Conservation (phyloP, 495 filamentous ascomycete genomes). For the Tuber umbilicatum region DNA sequence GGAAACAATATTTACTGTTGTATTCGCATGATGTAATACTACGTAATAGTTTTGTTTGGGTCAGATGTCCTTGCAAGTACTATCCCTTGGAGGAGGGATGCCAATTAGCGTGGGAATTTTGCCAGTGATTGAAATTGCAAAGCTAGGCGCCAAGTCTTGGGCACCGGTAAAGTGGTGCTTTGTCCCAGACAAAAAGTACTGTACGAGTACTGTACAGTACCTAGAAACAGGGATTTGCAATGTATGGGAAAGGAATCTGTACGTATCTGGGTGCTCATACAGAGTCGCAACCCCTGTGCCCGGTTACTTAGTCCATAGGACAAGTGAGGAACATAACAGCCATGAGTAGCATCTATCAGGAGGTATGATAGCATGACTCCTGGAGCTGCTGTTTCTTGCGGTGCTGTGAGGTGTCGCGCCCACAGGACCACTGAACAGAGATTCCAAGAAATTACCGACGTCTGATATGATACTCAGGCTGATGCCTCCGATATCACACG, state of each 20-base stretch:
- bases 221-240: no score
- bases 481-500: not conserved
- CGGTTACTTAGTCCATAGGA: no score
- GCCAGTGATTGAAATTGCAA: not conserved
- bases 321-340: not conserved
- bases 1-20: not conserved
- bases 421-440: not conserved
- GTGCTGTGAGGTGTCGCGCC: not conserved
- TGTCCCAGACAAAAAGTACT: no score
- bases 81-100: not conserved
- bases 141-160: not conserved
- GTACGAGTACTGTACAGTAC: no score
- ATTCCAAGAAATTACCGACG: not conserved
- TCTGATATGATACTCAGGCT: not conserved
- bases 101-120: not conserved
- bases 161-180: no score
- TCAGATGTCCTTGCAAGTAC: not conserved
- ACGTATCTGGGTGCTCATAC: no score
- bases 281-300: no score
- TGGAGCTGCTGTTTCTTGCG: not conserved
- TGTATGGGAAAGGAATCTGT: no score
- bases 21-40: not conserved
- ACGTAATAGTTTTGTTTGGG: not conserved
- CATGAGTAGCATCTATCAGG: not conserved
- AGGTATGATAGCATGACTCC: not conserved